These are phyloP conservation scores for Pseudocercospora fijiensis DNA, from an alignment of 2,329 filamentous ascomycete species.

Conservation along the genomic window DNA sequence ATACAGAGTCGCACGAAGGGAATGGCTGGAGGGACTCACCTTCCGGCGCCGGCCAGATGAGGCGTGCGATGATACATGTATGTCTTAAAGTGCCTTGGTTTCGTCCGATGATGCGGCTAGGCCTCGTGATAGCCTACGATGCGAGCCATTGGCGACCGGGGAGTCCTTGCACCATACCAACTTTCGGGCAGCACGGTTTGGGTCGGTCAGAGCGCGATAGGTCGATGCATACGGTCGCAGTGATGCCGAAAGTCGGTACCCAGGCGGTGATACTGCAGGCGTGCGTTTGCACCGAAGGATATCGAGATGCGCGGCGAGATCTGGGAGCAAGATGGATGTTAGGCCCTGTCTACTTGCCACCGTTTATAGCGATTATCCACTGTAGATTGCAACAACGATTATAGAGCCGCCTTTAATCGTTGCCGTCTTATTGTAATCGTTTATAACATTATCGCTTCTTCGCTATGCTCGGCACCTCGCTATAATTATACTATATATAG, in stretches of 20 bases:
- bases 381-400: too few species aligned
- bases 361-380: too few species aligned
- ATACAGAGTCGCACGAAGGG: neutral
- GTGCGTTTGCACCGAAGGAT: slow-evolving; percentile 6
- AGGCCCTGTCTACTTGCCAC: too few species aligned
- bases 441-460: too few species aligned
- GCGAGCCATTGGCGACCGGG: neutral
- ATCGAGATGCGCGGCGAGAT: slow-evolving; percentile 3
- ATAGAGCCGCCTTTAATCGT: too few species aligned
- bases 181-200: slow-evolving; percentile 5
- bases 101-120: neutral
- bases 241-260: slow-evolving; percentile 7
- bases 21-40: neutral
- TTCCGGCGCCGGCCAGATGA: slow-evolving; percentile 1
- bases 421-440: too few species aligned
- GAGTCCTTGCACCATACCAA: neutral
- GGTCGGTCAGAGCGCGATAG: neutral
- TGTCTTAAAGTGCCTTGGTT: slow-evolving; percentile 3
- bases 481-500: too few species aligned
- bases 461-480: too few species aligned
- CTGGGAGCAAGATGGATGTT: neutral
- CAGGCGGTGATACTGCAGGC: slow-evolving; percentile 7
- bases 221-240: neutral
- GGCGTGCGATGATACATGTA: slow-evolving; percentile 3
- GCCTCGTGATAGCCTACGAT: slow-evolving; percentile 1